Evolutionary conservation across 2,329 filamentous ascomycete species (phyloP).

Genomic region (Aspergillus jensenii): DNA sequence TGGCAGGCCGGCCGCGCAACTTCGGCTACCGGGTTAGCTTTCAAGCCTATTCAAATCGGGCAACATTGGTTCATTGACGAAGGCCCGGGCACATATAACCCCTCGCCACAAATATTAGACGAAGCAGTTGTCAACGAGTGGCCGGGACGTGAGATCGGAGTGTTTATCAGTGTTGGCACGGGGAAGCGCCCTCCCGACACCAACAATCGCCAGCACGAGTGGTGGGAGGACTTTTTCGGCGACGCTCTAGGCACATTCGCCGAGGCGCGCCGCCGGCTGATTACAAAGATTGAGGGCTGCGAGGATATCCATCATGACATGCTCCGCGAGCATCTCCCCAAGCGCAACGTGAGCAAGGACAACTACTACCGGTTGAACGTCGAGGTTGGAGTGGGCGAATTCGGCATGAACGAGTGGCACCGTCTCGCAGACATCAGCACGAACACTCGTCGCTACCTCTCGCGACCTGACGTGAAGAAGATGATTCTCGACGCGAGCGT

Average conservation of each 20-base stretch:
- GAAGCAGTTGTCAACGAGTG: conserved; percentile 92
- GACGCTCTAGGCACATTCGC: conserved; percentile 79
- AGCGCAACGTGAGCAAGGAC: conserved; percentile 77
- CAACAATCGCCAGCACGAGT: conserved; percentile 68
- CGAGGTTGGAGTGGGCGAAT: conserved; percentile 92
- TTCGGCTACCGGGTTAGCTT: conserved; percentile 83
- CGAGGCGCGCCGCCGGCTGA: conserved; percentile 79
- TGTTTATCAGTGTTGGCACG: conserved; percentile 92
- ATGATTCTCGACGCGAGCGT: conserved; percentile 75
- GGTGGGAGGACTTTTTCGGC: conserved; percentile 85
- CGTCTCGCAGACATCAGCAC: conserved; percentile 93
- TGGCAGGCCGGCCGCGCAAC: conserved; percentile 98
- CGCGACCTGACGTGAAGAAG: conserved; percentile 68
- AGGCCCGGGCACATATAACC: conserved; percentile 88
- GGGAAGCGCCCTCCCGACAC: conserved; percentile 77
- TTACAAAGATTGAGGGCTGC: conserved; percentile 92
- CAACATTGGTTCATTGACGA: conserved; percentile 95
- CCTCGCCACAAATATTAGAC: conserved; percentile 78
- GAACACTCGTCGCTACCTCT: conserved; percentile 80
- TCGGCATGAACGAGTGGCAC: conserved; percentile 98
- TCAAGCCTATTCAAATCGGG: conserved; percentile 92
- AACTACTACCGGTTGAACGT: conserved; percentile 98
- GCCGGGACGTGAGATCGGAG: conserved; percentile 88
- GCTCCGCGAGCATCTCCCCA: conserved; percentile 73
- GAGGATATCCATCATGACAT: conserved; percentile 87